Evolutionary conservation across 306 rosid species (phyloP), one percentile per base, ranked within the genome.

Genomic region (Quercus wislizeni): DNA sequence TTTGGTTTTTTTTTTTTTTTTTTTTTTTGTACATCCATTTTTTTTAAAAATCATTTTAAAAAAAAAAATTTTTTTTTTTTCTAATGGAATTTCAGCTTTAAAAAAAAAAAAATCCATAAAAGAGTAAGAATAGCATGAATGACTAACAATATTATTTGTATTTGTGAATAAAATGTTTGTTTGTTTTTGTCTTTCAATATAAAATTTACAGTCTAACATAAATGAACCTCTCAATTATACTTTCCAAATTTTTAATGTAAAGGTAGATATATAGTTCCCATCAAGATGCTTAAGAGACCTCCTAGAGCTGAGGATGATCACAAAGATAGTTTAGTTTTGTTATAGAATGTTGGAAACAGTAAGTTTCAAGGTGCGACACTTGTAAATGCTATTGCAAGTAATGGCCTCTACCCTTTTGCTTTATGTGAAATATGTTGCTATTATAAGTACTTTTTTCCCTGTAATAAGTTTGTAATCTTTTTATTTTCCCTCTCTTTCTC

Each of bases 371-470:
- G 71, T 12, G 71, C 23, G 77, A 71, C 86, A 54, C 56, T 86
- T 69, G 76, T 90, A 57, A 89, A 81, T 79, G 76, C 88, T 77
- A 58, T 89, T 79, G 76, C 23, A 23, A 23, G 97, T 90, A 87
- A 33, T 49, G 55, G 27, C 75, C 41, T 76, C 54, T 33, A 52
- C 59, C 41, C 27, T 63, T 63, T 68, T 63, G 63, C 62, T 73
- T 56, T 59, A 23, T 57, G 59, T 2, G 27, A 56, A 14, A 46
- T 69, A 4, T 43, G n/a, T 73, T 46, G 28, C 51, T 8, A 27
- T 9, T 54, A 20, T 49, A 1, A n/a, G 33, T 5, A 27, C 78
- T 76, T 49, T 25, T 33, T 17, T 51, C 31, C 20, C 41, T 23
- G 1, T 35, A 5, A 21, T 46, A 51, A 51, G 65, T 64, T 23